Evolutionary conservation across 345 rosid genomes (phyloP).

Genomic region (Trapa bicornis): DNA sequence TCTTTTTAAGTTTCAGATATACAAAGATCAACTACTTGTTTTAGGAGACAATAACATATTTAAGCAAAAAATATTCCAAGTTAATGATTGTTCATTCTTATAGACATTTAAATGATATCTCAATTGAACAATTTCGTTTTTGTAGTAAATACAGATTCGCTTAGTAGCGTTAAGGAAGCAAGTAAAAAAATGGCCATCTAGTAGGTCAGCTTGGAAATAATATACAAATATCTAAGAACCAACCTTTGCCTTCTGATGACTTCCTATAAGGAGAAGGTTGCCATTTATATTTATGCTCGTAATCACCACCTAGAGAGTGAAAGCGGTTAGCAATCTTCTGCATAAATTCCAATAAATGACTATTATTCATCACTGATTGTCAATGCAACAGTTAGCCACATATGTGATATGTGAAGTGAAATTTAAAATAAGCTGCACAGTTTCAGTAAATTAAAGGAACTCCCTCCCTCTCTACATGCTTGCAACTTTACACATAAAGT

Average conservation of each 20-base stretch:
- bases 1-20: background rate
- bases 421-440: background rate
- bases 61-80: background rate
- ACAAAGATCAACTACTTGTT: background rate
- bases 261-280: slow-evolving; percentile 74
- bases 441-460: background rate
- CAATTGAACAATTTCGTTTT: background rate
- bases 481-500: too few relatives aligned
- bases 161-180: background rate
- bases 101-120: background rate
- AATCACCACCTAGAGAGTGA: slow-evolving; percentile 63
- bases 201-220: too few relatives aligned
- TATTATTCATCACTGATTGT: background rate
- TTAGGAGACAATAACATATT: background rate
- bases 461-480: background rate
- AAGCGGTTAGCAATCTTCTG: background rate
- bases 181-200: background rate
- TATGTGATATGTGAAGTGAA: background rate
- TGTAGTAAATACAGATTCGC: background rate
- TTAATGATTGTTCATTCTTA: background rate
- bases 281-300: slow-evolving; percentile 82
- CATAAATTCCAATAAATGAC: background rate
- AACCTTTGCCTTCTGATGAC: slow-evolving; percentile 87
- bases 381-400: background rate
- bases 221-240: background rate